Conservation (phyloP, 495 filamentous ascomycete genomes). For the Hypoxylon fragiforme region DNA sequence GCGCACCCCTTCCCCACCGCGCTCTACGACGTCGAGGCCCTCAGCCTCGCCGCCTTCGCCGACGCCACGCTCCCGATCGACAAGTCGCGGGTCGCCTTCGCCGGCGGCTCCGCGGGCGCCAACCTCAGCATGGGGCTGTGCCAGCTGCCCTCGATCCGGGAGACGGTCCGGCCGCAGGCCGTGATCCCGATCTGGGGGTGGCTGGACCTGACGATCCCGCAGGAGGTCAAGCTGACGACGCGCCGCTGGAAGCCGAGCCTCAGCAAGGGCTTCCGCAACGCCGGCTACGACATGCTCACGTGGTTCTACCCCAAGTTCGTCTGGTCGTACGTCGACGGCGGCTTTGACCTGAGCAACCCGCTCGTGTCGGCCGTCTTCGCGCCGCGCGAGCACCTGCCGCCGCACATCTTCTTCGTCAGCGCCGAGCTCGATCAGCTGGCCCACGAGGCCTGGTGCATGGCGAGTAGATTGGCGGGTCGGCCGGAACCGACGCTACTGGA, state of each 20-base stretch:
- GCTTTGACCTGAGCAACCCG: constrained; percentile 28
- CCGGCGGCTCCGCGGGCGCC: constrained; percentile 44
- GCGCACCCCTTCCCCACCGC: constrained; percentile 37
- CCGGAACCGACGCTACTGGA: constrained; percentile 32
- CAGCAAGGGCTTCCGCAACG: constrained; percentile 30
- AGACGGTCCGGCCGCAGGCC: constrained; percentile 31
- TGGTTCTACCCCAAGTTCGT: constrained; percentile 27
- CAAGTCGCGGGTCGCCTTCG: constrained; percentile 36
- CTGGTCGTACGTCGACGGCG: constrained; percentile 40
- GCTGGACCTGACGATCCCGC: constrained; percentile 30
- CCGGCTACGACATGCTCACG: constrained; percentile 33
- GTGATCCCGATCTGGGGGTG: constrained; percentile 41
- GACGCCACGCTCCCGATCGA: constrained; percentile 42
- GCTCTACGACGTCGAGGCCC: constrained; percentile 38
- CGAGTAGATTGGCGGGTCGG: constrained; percentile 36
- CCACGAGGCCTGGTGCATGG: constrained; percentile 42
- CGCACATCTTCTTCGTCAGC: constrained; percentile 52
- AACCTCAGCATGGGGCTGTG: constrained; percentile 39
- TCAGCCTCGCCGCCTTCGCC: constrained; percentile 31
- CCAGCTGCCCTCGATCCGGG: constrained; percentile 34
- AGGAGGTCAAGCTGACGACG: constrained; percentile 19
- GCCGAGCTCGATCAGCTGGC: constrained; percentile 55
- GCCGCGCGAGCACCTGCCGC: constrained; percentile 31
- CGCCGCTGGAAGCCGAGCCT: constrained; percentile 41
- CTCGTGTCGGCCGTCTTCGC: constrained; percentile 40